Percentiles rank a stretch among this genome's conserved stretches.
Conservation (phyloP, 2,329 filamentous ascomycete genomes). For the Aspergillus arachidicola region DNA sequence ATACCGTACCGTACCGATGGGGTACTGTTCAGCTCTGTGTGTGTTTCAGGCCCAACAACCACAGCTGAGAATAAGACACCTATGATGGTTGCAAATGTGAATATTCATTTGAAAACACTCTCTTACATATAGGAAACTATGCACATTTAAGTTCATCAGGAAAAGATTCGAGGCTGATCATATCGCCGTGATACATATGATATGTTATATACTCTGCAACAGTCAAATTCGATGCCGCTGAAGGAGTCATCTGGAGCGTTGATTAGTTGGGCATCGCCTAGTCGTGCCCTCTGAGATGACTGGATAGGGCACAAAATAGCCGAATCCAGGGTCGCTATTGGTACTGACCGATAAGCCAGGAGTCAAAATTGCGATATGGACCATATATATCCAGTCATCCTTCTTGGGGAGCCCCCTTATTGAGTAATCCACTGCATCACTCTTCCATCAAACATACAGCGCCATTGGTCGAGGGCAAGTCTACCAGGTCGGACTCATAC, state of each 20-base stretch:
- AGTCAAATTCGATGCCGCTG: neutral
- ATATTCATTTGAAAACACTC: neutral
- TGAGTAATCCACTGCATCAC: neutral
- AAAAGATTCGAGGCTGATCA: neutral
- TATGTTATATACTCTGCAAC: neutral
- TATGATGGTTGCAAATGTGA: neutral
- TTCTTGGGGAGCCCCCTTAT: neutral
- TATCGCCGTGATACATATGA: neutral
- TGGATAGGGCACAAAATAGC: neutral
- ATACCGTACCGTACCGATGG: neutral
- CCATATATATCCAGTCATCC: neutral
- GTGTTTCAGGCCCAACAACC: neutral
- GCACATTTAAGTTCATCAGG: neutral
- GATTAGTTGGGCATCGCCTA: constrained; percentile 5
- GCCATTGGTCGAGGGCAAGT: neutral
- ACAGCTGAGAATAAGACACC: neutral
- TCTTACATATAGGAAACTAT: neutral
- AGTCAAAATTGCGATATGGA: neutral
- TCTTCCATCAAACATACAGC: neutral
- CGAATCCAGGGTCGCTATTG: neutral
- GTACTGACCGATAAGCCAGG: neutral
- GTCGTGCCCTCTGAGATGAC: neutral
- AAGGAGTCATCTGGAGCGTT: neutral
- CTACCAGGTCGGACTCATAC: neutral
- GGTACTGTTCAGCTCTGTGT: neutral